Evolutionary conservation across 345 rosid species (phyloP).

Genomic region (Salix caprea): DNA sequence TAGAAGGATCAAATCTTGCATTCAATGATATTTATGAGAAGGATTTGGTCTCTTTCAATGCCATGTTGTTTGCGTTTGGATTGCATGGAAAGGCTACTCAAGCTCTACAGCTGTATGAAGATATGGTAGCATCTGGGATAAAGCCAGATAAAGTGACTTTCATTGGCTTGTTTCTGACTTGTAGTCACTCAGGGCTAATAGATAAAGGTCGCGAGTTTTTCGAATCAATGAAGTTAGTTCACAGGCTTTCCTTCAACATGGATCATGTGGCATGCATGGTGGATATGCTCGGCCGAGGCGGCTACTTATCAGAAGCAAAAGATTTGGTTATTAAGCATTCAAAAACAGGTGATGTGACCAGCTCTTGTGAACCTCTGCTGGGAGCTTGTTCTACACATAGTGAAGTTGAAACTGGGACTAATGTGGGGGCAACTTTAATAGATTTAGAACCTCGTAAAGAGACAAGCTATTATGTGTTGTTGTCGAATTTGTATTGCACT

Average conservation of each 20-base stretch:
- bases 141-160: slow-evolving; percentile 77
- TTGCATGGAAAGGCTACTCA: slow-evolving; percentile 56
- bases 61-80: slow-evolving; percentile 68
- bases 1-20: slow-evolving; percentile 42
- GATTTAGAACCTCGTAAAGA: slow-evolving; percentile 41
- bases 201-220: slow-evolving; percentile 48
- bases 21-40: slow-evolving; percentile 49
- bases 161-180: slow-evolving; percentile 61
- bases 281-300: slow-evolving; percentile 74
- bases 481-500: slow-evolving; percentile 59
- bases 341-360: slow-evolving; percentile 1
- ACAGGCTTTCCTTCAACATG: slow-evolving; percentile 40
- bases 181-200: slow-evolving; percentile 75
- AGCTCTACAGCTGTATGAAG: slow-evolving; percentile 51
- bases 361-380: slow-evolving; percentile 48
- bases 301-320: slow-evolving; percentile 53
- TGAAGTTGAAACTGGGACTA: slow-evolving; percentile 38
- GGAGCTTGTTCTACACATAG: slow-evolving; percentile 57
- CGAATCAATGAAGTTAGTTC: slow-evolving; percentile 39
- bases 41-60: slow-evolving; percentile 71
- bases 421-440: slow-evolving; percentile 38
- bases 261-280: slow-evolving; percentile 73
- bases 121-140: slow-evolving; percentile 46
- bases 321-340: slow-evolving; percentile 35
- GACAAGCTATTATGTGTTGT: slow-evolving; percentile 49